Evolutionary conservation across 2,329 filamentous ascomycete genomes (phyloP), one percentile per base, ranked within the genome.

Genomic region (Fusarium dimerum): DNA sequence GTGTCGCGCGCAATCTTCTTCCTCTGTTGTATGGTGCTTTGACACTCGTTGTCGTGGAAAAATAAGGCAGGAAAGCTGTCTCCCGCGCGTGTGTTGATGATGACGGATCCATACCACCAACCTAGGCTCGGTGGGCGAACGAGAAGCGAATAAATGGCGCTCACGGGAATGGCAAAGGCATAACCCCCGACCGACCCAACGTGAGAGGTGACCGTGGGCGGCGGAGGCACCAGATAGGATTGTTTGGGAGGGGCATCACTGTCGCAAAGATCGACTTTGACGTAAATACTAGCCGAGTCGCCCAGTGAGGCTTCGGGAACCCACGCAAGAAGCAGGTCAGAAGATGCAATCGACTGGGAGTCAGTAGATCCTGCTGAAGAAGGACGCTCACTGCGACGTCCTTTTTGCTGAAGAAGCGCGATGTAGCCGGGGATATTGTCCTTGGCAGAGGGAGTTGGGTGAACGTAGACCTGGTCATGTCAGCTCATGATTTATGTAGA

Each of bases 41-140:
- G 89, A 66, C 94, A 99, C 75, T 99, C 94, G 57, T 86, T 92
- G 67, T 99, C 94, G 70, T 99, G 94, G 74, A 99, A 99, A 75
- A 99, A 99, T 2, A 99, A 77, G 0, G 94, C 92, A 0, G 94
- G 94, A 62, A 97, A 96, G 68, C 90, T 94, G 68, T 97, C 92
- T 4, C 95, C 95, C 1, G 88, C 86, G 12, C 89, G 81, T 1
- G 90, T 91, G 69, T 99, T 99, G 75, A 99, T 90, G 51, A 99
- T 88, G 29, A 99, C 75, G 57, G 92, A 96, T 34, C 94, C 94
- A 70, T 95, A 97, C 94, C 94, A 99, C 95, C 94, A 99, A 15
- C 94, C 95, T 8, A 96, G 75, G 69, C 91, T 97, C 6, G 94
- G 95, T 4, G 93, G 93, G 2, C 94, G 85, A 39, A 99, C 87